A percentile compares a stretch with the other conserved stretches of the same genome.
phyloP scores from a whole-genome alignment of 2,329 filamentous ascomycete genomes.

The Tolypocladium album region DNA sequence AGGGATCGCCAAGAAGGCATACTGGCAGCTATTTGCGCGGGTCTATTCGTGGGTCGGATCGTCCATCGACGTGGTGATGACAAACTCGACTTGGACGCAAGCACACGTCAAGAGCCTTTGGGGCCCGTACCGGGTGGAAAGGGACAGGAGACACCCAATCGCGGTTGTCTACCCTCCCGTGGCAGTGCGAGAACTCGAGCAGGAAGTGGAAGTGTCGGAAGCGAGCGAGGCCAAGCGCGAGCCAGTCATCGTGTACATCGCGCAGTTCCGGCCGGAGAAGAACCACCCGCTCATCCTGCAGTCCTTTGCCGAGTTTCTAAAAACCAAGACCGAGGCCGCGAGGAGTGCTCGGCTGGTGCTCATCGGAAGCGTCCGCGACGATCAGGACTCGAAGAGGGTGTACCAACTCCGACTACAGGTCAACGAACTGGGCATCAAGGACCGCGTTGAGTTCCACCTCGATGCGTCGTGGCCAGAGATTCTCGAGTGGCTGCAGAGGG shows the following conservation, averaged over 20 bases:
- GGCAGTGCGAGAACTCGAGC: slow-evolving; percentile 73
- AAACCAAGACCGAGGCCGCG: slow-evolving; percentile 37
- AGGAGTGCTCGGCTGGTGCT: slow-evolving; percentile 61
- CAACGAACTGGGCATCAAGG: slow-evolving; percentile 76
- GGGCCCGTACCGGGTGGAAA: slow-evolving; percentile 45
- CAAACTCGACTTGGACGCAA: slow-evolving; percentile 93
- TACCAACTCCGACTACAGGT: slow-evolving; percentile 80
- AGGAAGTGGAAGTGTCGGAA: slow-evolving; percentile 59
- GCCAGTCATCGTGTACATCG: slow-evolving; percentile 77
- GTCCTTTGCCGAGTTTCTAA: slow-evolving; percentile 70
- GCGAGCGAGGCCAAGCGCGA: slow-evolving; percentile 60
- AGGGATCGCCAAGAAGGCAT: slow-evolving; percentile 63
- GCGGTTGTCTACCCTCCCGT: slow-evolving; percentile 85
- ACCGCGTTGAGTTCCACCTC: slow-evolving; percentile 76
- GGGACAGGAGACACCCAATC: slow-evolving; percentile 42
- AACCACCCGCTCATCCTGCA: slow-evolving; percentile 82
- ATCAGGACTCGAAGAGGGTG: slow-evolving; percentile 68
- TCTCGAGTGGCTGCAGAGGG: slow-evolving; percentile 63
- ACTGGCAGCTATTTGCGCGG: slow-evolving; percentile 78
- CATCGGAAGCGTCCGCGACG: slow-evolving; percentile 85
- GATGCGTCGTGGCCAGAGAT: slow-evolving; percentile 87
- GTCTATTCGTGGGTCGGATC: slow-evolving; percentile 77
- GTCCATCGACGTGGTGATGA: slow-evolving; percentile 89
- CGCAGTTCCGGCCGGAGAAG: slow-evolving; percentile 95
- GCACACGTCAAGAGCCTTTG: slow-evolving; percentile 72